Evolutionary conservation across 495 filamentous ascomycete genomes (phyloP).

Genomic region (Astrocystis sublimbata): DNA sequence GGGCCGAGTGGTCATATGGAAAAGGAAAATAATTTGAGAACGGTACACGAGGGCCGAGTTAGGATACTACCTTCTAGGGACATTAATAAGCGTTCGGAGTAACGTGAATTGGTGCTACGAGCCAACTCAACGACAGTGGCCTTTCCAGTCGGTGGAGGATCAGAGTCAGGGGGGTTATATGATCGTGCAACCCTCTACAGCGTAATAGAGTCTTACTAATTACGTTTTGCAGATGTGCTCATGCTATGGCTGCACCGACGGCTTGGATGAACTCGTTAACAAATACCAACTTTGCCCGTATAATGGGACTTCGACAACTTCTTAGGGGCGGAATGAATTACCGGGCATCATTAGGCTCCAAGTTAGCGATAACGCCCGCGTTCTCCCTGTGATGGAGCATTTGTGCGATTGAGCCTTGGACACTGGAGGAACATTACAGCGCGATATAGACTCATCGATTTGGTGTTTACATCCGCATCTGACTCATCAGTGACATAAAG

Average conservation of each 20-base stretch:
- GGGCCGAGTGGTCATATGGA: too few species aligned
- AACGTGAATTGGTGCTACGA: too few species aligned
- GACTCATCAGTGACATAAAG: background rate
- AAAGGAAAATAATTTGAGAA: too few species aligned
- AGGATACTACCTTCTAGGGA: too few species aligned
- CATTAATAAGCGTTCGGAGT: too few species aligned
- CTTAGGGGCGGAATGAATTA: too few species aligned
- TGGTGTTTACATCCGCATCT: background rate
- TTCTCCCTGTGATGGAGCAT: background rate
- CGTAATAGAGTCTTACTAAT: constrained; percentile 1
- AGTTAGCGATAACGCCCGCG: background rate
- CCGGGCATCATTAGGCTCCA: background rate
- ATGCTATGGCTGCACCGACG: constrained; percentile 13
- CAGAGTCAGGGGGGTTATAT: background rate
- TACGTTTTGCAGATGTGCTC: constrained; percentile 4
- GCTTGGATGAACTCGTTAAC: constrained; percentile 11
- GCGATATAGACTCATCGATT: background rate
- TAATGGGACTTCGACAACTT: constrained; percentile 5
- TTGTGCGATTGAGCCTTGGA: too few species aligned
- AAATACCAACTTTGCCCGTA: constrained; percentile 11
- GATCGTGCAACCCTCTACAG: too few species aligned
- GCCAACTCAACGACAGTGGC: too few species aligned
- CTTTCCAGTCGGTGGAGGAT: background rate
- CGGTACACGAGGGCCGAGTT: too few species aligned
- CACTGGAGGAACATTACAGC: too few species aligned